These are phyloP conservation scores for Microdochium trichocladiopsis DNA, from an alignment of 2,329 filamentous ascomycete genomes.

Conservation along the genomic window DNA sequence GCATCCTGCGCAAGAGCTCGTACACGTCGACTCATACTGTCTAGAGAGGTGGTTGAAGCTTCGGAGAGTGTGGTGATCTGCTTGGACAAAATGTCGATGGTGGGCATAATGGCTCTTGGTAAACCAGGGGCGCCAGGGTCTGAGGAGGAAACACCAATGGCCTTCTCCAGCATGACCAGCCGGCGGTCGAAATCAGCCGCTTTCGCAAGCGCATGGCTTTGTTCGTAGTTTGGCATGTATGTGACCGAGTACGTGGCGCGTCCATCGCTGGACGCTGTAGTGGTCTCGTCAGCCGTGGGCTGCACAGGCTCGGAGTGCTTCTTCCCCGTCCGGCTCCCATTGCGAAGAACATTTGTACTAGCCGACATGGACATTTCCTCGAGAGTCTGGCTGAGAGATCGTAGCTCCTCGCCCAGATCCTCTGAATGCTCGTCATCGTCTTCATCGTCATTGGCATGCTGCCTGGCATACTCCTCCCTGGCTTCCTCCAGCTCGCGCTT, in stretches of 20 bases:
- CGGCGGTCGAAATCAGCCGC: conserved; percentile 84
- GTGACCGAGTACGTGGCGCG: conserved; percentile 55
- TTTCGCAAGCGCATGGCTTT: conserved; percentile 67
- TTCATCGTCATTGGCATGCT: conserved; percentile 34
- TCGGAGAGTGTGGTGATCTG: conserved; percentile 72
- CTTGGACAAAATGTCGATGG: conserved; percentile 71
- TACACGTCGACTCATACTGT: conserved; percentile 63
- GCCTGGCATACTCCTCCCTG: conserved; percentile 50
- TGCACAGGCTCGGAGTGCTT: conserved; percentile 10
- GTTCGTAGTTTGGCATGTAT: conserved; percentile 57
- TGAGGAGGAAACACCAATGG: conserved; percentile 68
- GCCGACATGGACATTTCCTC: conserved; percentile 49
- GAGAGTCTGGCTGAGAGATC: conserved; percentile 64
- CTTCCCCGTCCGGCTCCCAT: conserved; percentile 1
- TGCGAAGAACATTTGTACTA: conserved; percentile 12
- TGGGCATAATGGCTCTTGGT: conserved; percentile 69
- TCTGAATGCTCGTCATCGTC: conserved; percentile 12
- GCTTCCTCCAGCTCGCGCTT: conserved; percentile 56
- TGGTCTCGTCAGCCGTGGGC: conserved; percentile 7
- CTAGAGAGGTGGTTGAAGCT: conserved; percentile 65
- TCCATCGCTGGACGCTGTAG: conserved; percentile 6
- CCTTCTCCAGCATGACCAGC: conserved; percentile 70
- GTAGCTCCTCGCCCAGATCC: conserved; percentile 48
- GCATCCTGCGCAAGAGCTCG: conserved; percentile 66
- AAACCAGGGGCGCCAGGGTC: conserved; percentile 50